Evolutionary conservation across 73 alveolate species (phyloP).

Genomic region (Blepharisma japonicum): DNA sequence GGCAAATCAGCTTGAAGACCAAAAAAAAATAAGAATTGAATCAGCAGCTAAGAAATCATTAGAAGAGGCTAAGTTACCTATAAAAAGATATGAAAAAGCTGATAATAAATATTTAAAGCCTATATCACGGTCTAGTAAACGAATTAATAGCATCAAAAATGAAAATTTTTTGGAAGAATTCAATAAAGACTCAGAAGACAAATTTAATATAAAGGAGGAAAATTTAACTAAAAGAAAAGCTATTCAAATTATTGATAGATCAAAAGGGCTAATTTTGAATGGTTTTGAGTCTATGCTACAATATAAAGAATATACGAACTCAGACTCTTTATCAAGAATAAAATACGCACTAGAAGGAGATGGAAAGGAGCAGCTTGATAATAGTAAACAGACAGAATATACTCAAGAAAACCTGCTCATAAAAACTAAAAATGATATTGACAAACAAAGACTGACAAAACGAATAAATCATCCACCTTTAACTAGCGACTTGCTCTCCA

Average conservation of each 20-base stretch:
- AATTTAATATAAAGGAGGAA: conserved; percentile 59
- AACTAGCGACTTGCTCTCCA: not conserved
- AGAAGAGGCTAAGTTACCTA: conserved; percentile 78
- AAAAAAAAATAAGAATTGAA: conserved; percentile 67
- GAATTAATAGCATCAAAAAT: conserved; percentile 51
- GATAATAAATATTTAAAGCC: conserved; percentile 51
- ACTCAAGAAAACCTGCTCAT: no score
- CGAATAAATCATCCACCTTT: not conserved
- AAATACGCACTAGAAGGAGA: not conserved
- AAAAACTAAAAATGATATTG: no score
- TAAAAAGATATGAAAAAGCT: conserved; percentile 82
- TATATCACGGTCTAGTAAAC: conserved; percentile 38
- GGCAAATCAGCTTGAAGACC: conserved; percentile 44
- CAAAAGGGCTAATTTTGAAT: no score
- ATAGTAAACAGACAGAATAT: not conserved
- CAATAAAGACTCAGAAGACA: conserved; percentile 56
- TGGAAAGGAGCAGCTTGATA: not conserved
- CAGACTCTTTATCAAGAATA: not conserved
- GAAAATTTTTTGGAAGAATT: conserved; percentile 53
- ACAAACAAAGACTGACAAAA: not conserved
- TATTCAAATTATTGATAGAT: no score
- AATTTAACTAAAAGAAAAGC: conserved; percentile 31
- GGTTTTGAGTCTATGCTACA: no score
- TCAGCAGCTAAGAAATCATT: conserved; percentile 71
- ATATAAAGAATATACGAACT: no score